Evolutionary conservation across 2,329 filamentous ascomycete genomes (phyloP).

Genomic region (Colletotrichum sp.): DNA sequence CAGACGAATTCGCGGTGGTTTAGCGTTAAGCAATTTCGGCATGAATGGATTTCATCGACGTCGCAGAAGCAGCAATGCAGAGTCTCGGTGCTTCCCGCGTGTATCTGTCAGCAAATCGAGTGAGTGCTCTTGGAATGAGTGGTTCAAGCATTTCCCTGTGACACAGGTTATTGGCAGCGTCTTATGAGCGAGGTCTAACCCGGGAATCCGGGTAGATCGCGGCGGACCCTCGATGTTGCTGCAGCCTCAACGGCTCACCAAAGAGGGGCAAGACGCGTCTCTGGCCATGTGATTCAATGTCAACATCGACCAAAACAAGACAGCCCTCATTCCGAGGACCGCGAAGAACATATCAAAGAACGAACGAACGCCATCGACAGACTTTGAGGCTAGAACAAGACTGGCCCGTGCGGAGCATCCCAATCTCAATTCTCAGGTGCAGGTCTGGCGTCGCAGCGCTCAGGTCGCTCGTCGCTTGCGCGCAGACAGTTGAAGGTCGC

Average conservation of each 20-base stretch:
- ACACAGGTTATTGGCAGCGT: not conserved
- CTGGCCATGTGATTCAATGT: too few species aligned
- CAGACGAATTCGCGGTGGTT: not conserved
- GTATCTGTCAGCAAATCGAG: not conserved
- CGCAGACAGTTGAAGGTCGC: not conserved
- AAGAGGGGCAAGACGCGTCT: not conserved
- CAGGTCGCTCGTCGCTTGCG: not conserved
- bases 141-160: not conserved
- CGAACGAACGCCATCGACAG: not conserved
- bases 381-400: not conserved
- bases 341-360: not conserved
- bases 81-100: not conserved
- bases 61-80: not conserved
- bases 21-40: not conserved
- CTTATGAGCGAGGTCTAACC: not conserved
- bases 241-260: not conserved
- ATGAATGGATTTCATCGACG: not conserved
- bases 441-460: not conserved
- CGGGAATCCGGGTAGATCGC: not conserved
- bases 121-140: not conserved
- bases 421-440: not conserved
- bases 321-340: not conserved
- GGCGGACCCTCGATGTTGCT: conserved; percentile 1
- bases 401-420: not conserved
- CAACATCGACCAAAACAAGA: not conserved